Evolutionary conservation across 257 asterid species (phyloP).

Genomic region (Craterostigma plantagineum): DNA sequence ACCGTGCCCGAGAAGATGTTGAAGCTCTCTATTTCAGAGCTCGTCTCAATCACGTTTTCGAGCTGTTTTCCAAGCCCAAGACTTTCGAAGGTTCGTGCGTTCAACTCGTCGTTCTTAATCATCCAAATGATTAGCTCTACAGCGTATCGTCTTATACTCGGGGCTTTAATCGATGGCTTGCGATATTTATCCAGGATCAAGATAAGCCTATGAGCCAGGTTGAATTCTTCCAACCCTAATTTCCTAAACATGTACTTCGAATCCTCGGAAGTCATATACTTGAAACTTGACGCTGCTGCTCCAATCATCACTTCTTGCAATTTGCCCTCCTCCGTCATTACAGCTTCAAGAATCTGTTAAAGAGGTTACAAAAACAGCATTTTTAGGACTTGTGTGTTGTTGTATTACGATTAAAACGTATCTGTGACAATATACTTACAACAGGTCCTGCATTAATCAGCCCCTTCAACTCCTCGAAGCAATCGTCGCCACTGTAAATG

Average conservation of each 20-base stretch:
- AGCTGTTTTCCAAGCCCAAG: slow-evolving; percentile 50
- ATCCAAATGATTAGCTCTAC: slow-evolving; percentile 72
- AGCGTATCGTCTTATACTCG: slow-evolving; percentile 66
- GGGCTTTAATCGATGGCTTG: slow-evolving; percentile 50
- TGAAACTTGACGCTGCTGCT: slow-evolving; percentile 53
- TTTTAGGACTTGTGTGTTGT: too few relatives aligned
- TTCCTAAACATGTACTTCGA: slow-evolving; percentile 24
- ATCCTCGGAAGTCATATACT: slow-evolving; percentile 30
- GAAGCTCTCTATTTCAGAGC: slow-evolving; percentile 78
- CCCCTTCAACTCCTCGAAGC: slow-evolving; percentile 26
- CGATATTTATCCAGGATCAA: slow-evolving; percentile 25
- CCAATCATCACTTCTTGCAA: slow-evolving; percentile 82
- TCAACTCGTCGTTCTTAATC: slow-evolving; percentile 48
- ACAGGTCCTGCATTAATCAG: slow-evolving; percentile 50
- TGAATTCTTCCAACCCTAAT: slow-evolving; percentile 27
- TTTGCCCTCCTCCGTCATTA: slow-evolving; percentile 57
- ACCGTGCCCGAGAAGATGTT: slow-evolving; percentile 75
- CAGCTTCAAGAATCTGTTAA: slow-evolving; percentile 60
- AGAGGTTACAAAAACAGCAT: too few relatives aligned
- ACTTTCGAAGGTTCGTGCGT: slow-evolving; percentile 17
- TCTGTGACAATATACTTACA: slow-evolving; percentile 18
- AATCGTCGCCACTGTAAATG: slow-evolving; percentile 37
- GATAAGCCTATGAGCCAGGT: slow-evolving; percentile 31
- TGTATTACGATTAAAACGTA: neutral
- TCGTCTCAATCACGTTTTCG: slow-evolving; percentile 47